Conservation (phyloP, 2,329 filamentous ascomycete genomes). For the Fonsecaea nubica region DNA sequence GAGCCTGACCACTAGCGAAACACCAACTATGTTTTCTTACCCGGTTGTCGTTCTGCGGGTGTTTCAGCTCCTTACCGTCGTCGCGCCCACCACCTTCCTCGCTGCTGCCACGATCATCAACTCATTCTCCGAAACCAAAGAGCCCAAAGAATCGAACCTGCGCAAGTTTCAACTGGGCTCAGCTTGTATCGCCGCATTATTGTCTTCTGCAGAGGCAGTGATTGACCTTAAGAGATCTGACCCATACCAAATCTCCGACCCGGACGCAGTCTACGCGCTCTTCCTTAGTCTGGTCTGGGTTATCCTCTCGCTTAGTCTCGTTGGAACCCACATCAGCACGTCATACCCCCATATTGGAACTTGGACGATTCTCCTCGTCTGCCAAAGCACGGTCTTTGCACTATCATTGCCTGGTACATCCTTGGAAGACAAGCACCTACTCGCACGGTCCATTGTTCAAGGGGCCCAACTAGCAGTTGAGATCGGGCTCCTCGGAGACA, state of each 20-base stretch:
- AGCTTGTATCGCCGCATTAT: conserved; percentile 8
- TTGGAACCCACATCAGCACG: conserved; percentile 58
- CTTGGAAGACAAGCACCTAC: neutral
- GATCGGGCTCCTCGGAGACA: conserved; percentile 8
- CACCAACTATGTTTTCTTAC: neutral
- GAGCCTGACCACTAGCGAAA: neutral
- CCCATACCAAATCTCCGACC: conserved; percentile 13
- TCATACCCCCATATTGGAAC: conserved; percentile 71
- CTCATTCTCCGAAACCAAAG: conserved; percentile 5
- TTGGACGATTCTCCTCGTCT: conserved; percentile 64
- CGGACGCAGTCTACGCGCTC: conserved; percentile 30
- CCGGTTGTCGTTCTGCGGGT: conserved; percentile 1
- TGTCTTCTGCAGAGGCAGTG: conserved; percentile 15
- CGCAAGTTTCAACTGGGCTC: conserved; percentile 16
- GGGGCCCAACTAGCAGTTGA: conserved; percentile 37
- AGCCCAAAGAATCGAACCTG: conserved; percentile 5
- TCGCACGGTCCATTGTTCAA: conserved; percentile 6
- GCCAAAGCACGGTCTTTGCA: conserved; percentile 52
- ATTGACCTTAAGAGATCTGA: conserved; percentile 19
- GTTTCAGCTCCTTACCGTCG: conserved; percentile 16
- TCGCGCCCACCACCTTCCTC: conserved; percentile 13
- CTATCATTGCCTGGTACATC: conserved; percentile 6
- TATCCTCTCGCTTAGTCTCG: conserved; percentile 63
- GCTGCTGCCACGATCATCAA: conserved; percentile 12
- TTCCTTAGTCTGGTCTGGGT: conserved; percentile 55